Evolutionary conservation across 1,139 yeast genomes (phyloP), one percentile per base, ranked within the genome.

Genomic region (Lodderomyces pseudojiufengensis): DNA sequence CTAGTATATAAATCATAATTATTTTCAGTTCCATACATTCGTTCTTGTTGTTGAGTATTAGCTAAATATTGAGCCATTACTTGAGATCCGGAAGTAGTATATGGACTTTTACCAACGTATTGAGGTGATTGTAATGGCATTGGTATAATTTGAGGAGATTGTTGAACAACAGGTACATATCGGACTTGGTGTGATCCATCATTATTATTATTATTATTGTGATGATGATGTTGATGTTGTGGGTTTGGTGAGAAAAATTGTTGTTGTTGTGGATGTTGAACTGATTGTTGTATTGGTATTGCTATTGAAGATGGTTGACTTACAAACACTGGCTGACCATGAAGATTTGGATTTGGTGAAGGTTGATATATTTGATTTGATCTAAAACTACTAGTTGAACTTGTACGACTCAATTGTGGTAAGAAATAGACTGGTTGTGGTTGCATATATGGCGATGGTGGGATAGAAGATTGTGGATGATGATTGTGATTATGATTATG

Each of bases 21-120:
- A 18, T 18, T 18, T 18, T 18, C 20, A 18, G 5, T 5, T 18
- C 7, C 20, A 18, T 18, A 18, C 5, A 9, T 12, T 10, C 15
- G 2, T 11, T 15, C 24, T 16, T 7, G 12, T 11, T 77, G 80
- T 50, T 80, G 88, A 8, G 82, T 65, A 51, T 78, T 82, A 10
- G 86, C 85, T 47, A 83, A 63, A 50, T 81, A 83, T 52, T 82
- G 88, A 0, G 86, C 83, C 84, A 83, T 79, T 6, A 82, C 85
- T 48, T 80, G 84, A 1, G 84, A 77, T 3, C 88, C 88, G 6
- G 82, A 76, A 9, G 76, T 67, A n/a, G 37, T 33, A 29, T 33
- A 33, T n/a, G 22, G 12, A 25, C 32, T 12, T 18, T 18, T 12
- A 14, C 9, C 7, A 20, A 9, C 3, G 6, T 16, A 14, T 9